A percentile compares a stretch with the other conserved stretches of the same genome.
Conservation (phyloP, 1,139 yeast species). For the Debaryomyces singareniensis region DNA sequence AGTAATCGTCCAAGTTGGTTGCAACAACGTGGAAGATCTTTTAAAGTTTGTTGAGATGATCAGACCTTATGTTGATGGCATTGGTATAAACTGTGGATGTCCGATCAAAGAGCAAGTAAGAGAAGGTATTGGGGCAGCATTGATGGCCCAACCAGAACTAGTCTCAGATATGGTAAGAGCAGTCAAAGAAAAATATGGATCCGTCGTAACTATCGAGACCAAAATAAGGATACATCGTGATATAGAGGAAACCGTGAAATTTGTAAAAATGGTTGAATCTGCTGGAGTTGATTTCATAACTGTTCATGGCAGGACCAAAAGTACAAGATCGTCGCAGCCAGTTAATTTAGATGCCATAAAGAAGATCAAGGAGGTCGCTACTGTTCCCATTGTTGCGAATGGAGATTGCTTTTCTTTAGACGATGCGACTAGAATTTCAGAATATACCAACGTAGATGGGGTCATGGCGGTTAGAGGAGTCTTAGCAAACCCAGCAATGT, state of each 20-base stretch:
- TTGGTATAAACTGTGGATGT: slow-evolving; percentile 95
- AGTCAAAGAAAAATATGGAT: slow-evolving; percentile 71
- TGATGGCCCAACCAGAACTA: slow-evolving; percentile 76
- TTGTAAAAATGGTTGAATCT: slow-evolving; percentile 67
- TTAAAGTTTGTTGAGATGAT: slow-evolving; percentile 81
- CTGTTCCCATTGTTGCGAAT: slow-evolving; percentile 85
- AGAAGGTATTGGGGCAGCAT: slow-evolving; percentile 95
- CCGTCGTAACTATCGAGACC: slow-evolving; percentile 69
- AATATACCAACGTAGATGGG: slow-evolving; percentile 76
- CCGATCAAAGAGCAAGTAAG: slow-evolving; percentile 93
- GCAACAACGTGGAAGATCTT: slow-evolving; percentile 79
- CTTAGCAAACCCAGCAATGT: slow-evolving; percentile 78
- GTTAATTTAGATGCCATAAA: slow-evolving; percentile 80
- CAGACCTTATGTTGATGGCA: slow-evolving; percentile 87
- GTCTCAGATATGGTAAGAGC: slow-evolving; percentile 81
- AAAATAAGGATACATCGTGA: slow-evolving; percentile 85
- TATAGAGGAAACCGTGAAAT: slow-evolving; percentile 60
- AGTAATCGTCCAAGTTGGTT: slow-evolving; percentile 86
- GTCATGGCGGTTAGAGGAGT: slow-evolving; percentile 95
- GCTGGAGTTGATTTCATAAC: slow-evolving; percentile 94
- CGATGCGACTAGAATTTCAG: slow-evolving; percentile 58
- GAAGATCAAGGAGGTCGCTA: slow-evolving; percentile 51
- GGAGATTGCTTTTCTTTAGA: slow-evolving; percentile 78
- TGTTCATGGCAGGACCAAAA: slow-evolving; percentile 86
- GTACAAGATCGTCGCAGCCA: slow-evolving; percentile 78